Conservation (phyloP, 73 alveolate genomes). For the Blepharisma japonicum region DNA sequence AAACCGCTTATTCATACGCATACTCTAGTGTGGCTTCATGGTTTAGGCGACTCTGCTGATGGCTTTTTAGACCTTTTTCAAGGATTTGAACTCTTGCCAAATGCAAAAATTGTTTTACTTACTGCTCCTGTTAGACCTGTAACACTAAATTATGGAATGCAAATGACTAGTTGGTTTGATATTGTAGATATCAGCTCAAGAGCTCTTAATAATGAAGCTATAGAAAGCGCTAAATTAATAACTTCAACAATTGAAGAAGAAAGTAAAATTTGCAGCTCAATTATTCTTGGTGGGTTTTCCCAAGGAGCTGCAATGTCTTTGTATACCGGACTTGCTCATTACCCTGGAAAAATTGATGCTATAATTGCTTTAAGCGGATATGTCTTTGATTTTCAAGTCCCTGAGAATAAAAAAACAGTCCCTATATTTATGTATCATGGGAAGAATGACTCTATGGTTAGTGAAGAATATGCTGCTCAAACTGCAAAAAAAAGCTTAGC, state of each 20-base stretch:
- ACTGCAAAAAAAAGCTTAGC: neutral
- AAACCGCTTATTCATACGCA: conserved; percentile 47
- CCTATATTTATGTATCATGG: conserved; percentile 31
- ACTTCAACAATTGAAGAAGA: conserved; percentile 8
- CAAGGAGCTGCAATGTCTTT: conserved; percentile 31
- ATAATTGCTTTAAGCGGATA: conserved; percentile 24
- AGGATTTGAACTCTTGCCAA: conserved; percentile 28
- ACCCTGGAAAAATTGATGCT: conserved; percentile 2
- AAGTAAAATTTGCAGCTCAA: neutral
- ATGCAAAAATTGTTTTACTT: conserved; percentile 74
- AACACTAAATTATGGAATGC: conserved; percentile 54
- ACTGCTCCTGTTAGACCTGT: conserved; percentile 81
- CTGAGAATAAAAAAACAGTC: neutral
- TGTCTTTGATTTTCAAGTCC: neutral
- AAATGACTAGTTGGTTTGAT: conserved; percentile 84
- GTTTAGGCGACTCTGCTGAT: conserved; percentile 85
- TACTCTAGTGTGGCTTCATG: conserved; percentile 91
- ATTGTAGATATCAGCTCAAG: conserved; percentile 34
- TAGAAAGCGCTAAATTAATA: neutral
- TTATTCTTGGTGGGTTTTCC: conserved; percentile 30
- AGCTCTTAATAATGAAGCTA: neutral
- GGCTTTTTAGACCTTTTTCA: conserved; percentile 82
- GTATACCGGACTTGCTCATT: neutral
- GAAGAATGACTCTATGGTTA: neutral
- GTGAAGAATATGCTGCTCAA: neutral